phyloP scores from a whole-genome alignment of 2,329 filamentous ascomycete genomes.

The Dactylonectria estremocensis region DNA sequence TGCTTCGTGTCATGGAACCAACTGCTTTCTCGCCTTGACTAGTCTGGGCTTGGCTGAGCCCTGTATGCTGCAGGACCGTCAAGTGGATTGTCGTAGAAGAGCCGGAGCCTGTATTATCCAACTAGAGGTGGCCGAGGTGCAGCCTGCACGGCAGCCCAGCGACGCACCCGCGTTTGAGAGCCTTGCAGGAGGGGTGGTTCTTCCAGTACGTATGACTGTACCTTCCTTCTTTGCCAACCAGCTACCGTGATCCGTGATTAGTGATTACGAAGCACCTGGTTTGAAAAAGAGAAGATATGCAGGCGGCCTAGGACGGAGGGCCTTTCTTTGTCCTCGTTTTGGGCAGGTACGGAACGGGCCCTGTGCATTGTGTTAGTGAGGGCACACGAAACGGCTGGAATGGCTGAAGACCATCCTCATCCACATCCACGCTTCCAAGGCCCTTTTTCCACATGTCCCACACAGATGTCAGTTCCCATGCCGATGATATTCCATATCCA shows the following conservation, averaged over 20 bases:
- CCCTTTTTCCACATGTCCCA: slow-evolving; percentile 12
- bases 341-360: not conserved
- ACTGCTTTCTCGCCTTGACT: not conserved
- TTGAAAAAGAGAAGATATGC: not conserved
- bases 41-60: slow-evolving; percentile 10
- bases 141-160: slow-evolving; percentile 20
- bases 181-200: slow-evolving; percentile 18
- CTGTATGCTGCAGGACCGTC: slow-evolving; percentile 1
- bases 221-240: slow-evolving; percentile 15
- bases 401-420: slow-evolving; percentile 10
- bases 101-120: slow-evolving; percentile 6
- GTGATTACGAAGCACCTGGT: not conserved
- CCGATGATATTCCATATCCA: slow-evolving; percentile 22
- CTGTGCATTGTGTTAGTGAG: not conserved
- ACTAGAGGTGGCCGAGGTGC: slow-evolving; percentile 16
- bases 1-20: slow-evolving; percentile 1
- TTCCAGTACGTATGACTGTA: not conserved
- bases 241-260: not conserved
- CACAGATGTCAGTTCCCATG: slow-evolving; percentile 3
- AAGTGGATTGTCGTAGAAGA: slow-evolving; percentile 21
- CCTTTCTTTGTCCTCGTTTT: slow-evolving; percentile 3
- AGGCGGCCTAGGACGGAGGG: slow-evolving; percentile 1
- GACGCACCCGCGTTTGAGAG: slow-evolving; percentile 19
- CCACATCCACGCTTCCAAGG: slow-evolving; percentile 1
- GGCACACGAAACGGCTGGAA: slow-evolving; percentile 5